phyloP scores from a whole-genome alignment of 2,329 filamentous ascomycete species.

The Penicillium brasilianum region DNA sequence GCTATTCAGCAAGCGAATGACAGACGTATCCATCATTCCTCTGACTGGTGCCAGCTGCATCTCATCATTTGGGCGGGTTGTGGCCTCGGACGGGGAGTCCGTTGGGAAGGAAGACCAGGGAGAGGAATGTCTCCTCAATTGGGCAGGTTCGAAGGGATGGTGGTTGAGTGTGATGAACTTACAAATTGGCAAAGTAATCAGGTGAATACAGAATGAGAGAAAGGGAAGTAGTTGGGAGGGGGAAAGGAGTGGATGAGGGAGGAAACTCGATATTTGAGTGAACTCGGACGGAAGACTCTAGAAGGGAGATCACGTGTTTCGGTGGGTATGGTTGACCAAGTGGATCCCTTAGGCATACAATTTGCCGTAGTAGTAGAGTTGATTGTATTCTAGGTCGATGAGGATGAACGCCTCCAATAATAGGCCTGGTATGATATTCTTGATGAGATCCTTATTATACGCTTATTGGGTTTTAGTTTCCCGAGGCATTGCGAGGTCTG shows the following conservation, averaged over 20 bases:
- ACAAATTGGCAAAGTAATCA: slow-evolving; percentile 24
- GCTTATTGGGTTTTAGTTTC: no score
- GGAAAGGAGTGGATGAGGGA: slow-evolving; percentile 23
- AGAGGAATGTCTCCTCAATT: not conserved
- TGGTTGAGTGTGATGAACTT: slow-evolving; percentile 17
- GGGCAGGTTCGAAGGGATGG: slow-evolving; percentile 4
- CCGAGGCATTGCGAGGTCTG: no score
- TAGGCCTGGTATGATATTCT: no score
- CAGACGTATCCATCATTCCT: slow-evolving; percentile 60
- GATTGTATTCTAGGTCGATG: not conserved
- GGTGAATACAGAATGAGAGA: slow-evolving; percentile 13
- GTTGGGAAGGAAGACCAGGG: not conserved
- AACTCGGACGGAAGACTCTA: slow-evolving; percentile 45
- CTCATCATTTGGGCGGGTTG: slow-evolving; percentile 57
- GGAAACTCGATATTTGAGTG: slow-evolving; percentile 29
- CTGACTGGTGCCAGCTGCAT: slow-evolving; percentile 70
- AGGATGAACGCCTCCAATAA: no score
- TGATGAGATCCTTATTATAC: no score
- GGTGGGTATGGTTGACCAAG: slow-evolving; percentile 12
- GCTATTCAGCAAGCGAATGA: slow-evolving; percentile 65
- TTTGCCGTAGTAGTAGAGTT: not conserved
- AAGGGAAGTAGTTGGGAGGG: slow-evolving; percentile 13
- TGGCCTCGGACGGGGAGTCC: not conserved
- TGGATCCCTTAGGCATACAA: not conserved
- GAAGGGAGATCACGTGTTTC: slow-evolving; percentile 37